Evolutionary conservation across 2,329 filamentous ascomycete genomes (phyloP).

Genomic region (Stagonosporopsis rhizophila): DNA sequence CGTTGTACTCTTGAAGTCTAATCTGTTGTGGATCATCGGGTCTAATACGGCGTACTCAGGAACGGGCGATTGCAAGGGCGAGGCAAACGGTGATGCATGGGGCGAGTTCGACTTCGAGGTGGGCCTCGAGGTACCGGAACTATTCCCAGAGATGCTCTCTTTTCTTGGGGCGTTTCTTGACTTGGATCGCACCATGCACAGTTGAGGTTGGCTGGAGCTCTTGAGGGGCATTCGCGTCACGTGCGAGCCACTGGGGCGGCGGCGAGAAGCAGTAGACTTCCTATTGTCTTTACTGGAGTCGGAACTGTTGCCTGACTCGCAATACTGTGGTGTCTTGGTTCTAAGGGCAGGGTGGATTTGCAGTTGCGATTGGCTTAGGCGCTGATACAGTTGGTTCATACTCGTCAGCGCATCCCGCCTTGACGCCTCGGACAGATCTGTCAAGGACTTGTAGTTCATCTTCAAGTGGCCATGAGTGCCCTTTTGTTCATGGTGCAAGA

Average conservation of each 20-base stretch:
- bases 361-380: slow-evolving; percentile 48
- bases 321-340: slow-evolving; percentile 14
- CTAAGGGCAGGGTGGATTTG: slow-evolving; percentile 32
- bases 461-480: slow-evolving; percentile 36
- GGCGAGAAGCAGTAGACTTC: slow-evolving; percentile 30
- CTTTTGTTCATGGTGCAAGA: slow-evolving; percentile 48
- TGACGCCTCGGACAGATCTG: slow-evolving; percentile 54
- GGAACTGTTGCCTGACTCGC: slow-evolving; percentile 14
- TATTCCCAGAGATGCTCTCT: slow-evolving; percentile 33
- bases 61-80: slow-evolving; percentile 35
- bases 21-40: slow-evolving; percentile 20
- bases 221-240: slow-evolving; percentile 43
- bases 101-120: slow-evolving; percentile 28
- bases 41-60: slow-evolving; percentile 36
- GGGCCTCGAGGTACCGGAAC: slow-evolving; percentile 26
- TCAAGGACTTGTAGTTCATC: slow-evolving; percentile 55
- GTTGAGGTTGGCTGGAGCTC: slow-evolving; percentile 43
- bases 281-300: slow-evolving; percentile 34
- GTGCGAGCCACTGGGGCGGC: slow-evolving; percentile 33
- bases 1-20: slow-evolving; percentile 5
- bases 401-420: slow-evolving; percentile 54
- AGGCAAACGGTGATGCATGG: slow-evolving; percentile 32
- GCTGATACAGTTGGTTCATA: slow-evolving; percentile 50
- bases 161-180: slow-evolving; percentile 22
- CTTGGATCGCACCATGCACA: slow-evolving; percentile 48